phyloP scores from a whole-genome alignment of 768 basidiomycete species.

The Serendipita indica region DNA sequence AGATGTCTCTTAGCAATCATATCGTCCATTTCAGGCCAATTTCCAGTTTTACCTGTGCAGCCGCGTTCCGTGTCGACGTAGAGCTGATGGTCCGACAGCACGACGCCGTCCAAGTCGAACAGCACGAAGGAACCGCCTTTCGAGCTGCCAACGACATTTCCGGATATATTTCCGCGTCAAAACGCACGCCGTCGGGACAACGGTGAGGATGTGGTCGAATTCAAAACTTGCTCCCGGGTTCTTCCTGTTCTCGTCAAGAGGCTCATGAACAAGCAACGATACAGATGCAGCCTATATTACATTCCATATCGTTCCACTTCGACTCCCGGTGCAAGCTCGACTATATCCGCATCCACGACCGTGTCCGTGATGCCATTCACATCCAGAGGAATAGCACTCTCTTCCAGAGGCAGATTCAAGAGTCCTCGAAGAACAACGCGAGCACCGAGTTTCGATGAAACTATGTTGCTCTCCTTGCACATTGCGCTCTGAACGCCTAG shows the following conservation, averaged over 20 bases:
- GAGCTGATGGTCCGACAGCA: conserved; percentile 1
- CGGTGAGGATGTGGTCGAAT: too few relatives aligned
- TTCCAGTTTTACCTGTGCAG: conserved; percentile 4
- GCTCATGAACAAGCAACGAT: too few relatives aligned
- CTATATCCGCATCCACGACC: conserved; percentile 14
- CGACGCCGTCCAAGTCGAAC: not conserved
- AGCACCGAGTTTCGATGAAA: conserved; percentile 65
- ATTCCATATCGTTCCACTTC: not conserved
- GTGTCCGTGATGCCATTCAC: conserved; percentile 10
- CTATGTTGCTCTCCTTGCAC: conserved; percentile 59
- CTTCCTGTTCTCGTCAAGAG: too few relatives aligned
- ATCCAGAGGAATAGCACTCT: conserved; percentile 18
- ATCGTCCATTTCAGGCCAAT: too few relatives aligned
- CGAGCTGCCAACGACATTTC: not conserved
- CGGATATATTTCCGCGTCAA: too few relatives aligned
- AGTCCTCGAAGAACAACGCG: conserved; percentile 46
- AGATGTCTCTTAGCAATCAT: too few relatives aligned
- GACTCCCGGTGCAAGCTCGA: not conserved
- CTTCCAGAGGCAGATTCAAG: conserved; percentile 29
- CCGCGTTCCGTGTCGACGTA: not conserved
- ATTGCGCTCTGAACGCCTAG: conserved; percentile 49
- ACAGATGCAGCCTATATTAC: too few relatives aligned
- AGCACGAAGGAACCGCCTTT: not conserved
- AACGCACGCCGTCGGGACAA: too few relatives aligned
- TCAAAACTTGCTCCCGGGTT: too few relatives aligned